A percentile compares a stretch with the other conserved stretches of the same genome.
These are phyloP conservation scores for Centella asiatica DNA, from an alignment of 129 eudicot genomes.

Conservation along the genomic window DNA sequence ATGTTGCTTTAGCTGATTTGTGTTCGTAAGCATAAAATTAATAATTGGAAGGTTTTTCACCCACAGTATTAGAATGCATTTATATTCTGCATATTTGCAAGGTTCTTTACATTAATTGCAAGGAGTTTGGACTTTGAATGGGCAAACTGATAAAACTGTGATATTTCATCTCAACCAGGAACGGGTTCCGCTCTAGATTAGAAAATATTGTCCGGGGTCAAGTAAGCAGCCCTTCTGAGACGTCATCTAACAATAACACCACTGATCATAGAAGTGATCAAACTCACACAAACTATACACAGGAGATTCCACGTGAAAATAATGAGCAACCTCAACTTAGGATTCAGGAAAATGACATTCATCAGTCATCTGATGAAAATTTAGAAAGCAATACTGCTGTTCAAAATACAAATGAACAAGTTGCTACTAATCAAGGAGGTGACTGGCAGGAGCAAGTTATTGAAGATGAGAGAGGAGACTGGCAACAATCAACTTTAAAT, in stretches of 20 bases:
- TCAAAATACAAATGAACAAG: constrained; percentile 35
- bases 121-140: background rate
- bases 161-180: constrained; percentile 42
- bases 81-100: background rate
- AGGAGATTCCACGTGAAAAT: constrained; percentile 52
- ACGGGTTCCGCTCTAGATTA: constrained; percentile 78
- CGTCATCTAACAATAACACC: constrained; percentile 23
- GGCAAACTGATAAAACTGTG: background rate
- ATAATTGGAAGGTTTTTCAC: too few species aligned
- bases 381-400: constrained; percentile 28
- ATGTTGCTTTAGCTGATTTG: background rate
- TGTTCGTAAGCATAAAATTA: background rate
- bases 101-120: background rate
- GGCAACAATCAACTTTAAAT: constrained; percentile 40
- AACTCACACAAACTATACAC: constrained; percentile 30
- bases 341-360: constrained; percentile 35
- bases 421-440: constrained; percentile 32
- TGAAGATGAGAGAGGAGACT: constrained; percentile 55
- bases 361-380: constrained; percentile 38
- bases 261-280: constrained; percentile 33
- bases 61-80: background rate
- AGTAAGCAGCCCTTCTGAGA: constrained; percentile 57
- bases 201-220: constrained; percentile 69
- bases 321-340: constrained; percentile 33
- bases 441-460: constrained; percentile 42